Conservation (phyloP, 2,329 filamentous ascomycete genomes). For the Leptographium lundbergii region DNA sequence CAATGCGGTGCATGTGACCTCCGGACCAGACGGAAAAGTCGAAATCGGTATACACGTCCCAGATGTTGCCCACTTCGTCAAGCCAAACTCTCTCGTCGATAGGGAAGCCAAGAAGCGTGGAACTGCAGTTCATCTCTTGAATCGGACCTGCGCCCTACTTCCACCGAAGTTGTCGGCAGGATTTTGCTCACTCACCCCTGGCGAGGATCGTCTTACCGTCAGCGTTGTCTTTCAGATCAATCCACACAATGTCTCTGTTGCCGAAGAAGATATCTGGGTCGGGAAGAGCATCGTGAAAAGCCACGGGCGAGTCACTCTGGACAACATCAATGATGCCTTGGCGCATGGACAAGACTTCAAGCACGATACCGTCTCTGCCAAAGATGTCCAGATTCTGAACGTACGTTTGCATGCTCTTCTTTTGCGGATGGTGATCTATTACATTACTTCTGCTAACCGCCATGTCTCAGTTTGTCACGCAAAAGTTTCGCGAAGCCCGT, state of each 20-base stretch:
- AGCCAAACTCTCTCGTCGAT: slow-evolving; percentile 88
- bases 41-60: slow-evolving; percentile 93
- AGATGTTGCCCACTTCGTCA: slow-evolving; percentile 94
- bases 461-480: slow-evolving; percentile 50
- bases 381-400: slow-evolving; percentile 71
- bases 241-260: slow-evolving; percentile 61
- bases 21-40: slow-evolving; percentile 68
- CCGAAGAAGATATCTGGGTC: slow-evolving; percentile 84
- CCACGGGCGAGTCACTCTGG: slow-evolving; percentile 69
- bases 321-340: slow-evolving; percentile 75
- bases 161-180: slow-evolving; percentile 76
- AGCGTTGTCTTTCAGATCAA: slow-evolving; percentile 91
- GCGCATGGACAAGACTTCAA: slow-evolving; percentile 48
- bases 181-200: slow-evolving; percentile 74
- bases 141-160: slow-evolving; percentile 76
- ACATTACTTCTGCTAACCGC: slow-evolving; percentile 13
- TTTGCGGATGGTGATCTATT: background rate
- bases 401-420: slow-evolving; percentile 27
- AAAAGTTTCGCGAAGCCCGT: slow-evolving; percentile 82
- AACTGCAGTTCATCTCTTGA: slow-evolving; percentile 88
- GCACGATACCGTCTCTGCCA: slow-evolving; percentile 52
- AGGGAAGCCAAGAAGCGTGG: slow-evolving; percentile 96
- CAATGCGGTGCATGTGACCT: slow-evolving; percentile 86
- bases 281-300: slow-evolving; percentile 92
- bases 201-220: slow-evolving; percentile 81